Evolutionary conservation across 2,329 filamentous ascomycete species (phyloP), one percentile per base, ranked within the genome.

Genomic region (Coniella vitis): DNA sequence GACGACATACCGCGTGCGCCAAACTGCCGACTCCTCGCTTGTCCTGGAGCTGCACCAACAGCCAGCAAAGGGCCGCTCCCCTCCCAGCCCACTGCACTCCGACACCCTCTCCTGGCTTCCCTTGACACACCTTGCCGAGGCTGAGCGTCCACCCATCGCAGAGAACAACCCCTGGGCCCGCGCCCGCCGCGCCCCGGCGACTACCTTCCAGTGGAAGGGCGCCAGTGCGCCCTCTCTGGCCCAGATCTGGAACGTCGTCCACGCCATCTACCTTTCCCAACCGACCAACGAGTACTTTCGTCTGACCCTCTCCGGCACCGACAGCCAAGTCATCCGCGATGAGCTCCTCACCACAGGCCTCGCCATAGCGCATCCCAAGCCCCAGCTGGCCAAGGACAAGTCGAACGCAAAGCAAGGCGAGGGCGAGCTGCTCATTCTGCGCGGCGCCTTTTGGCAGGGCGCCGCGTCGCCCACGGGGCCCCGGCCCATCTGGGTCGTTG

Each of bases 161-260:
- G 58, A 64, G 48, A 64, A 63, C 54, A 63, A 59, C 32, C 56
- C 62, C 10, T 69, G 71, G 71, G 72, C 69, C 31, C 63, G 71
- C 54, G 65, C 69, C 44, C 64, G 68, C 54, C 65, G 72, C 56
- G 67, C 67, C 22, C 69, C 70, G 7, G 61, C 64, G 36, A 63
- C 68, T 3, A 63, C 58, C 7, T 63, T 74, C 47, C 63, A 65
- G 45, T 75, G 72, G 72, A 40, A 38, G 21, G 60, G 57, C 8
- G 57, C 59, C 20, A 43, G 25, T 3, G 47, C 61, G n/a, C 72
- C 72, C 39, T 63, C 67, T 29, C 57, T 72, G 25, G 69, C 63
- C 2, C 70, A 74, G 54, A 58, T 72, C 14, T 75, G 72, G 72
- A 67, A 72, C 40, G 60, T 73, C 20, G 55, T 71, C 17, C 71